Percentiles rank a stretch among this genome's conserved stretches.
Conservation (phyloP, 1,284 basidiomycete genomes). For the Phenoliferia sp. region DNA sequence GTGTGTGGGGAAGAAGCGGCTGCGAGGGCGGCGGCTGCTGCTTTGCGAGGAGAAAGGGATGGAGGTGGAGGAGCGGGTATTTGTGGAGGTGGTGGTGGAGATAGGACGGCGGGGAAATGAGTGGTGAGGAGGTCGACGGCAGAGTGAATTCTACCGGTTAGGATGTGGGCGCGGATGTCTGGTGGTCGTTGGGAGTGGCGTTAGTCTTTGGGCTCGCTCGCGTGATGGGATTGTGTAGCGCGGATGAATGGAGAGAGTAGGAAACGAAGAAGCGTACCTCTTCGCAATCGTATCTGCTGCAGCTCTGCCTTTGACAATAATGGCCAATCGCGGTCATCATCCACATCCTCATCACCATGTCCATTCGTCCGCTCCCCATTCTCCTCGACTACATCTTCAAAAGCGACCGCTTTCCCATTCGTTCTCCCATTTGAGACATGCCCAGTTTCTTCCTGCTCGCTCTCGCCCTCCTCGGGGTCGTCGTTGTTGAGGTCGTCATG, state of each 20-base stretch:
- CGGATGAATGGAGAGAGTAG: background rate
- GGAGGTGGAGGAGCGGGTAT: conserved; percentile 43
- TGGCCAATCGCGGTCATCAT: background rate
- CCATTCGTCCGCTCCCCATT: background rate
- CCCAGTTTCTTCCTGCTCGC: background rate
- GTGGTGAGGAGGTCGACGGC: conserved; percentile 61
- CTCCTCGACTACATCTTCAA: background rate
- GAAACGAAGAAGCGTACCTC: conserved; percentile 49
- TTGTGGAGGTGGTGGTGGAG: conserved; percentile 6
- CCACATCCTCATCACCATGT: background rate
- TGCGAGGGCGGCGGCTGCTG: background rate
- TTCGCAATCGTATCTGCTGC: conserved; percentile 48
- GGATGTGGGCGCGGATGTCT: conserved; percentile 64
- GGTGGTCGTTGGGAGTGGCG: background rate
- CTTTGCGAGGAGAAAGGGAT: background rate
- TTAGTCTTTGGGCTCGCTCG: too few relatives aligned
- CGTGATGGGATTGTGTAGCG: background rate
- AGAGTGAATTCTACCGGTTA: conserved; percentile 63
- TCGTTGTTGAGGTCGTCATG: background rate
- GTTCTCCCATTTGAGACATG: background rate
- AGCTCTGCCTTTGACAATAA: conserved; percentile 4
- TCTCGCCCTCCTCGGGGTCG: background rate
- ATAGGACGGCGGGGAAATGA: conserved; percentile 65
- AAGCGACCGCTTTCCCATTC: background rate
- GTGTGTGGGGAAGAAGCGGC: conserved; percentile 6